Evolutionary conservation across 2,329 filamentous ascomycete genomes (phyloP), one percentile per base, ranked within the genome.

Genomic region (Pseudogymnoascus verrucosus): DNA sequence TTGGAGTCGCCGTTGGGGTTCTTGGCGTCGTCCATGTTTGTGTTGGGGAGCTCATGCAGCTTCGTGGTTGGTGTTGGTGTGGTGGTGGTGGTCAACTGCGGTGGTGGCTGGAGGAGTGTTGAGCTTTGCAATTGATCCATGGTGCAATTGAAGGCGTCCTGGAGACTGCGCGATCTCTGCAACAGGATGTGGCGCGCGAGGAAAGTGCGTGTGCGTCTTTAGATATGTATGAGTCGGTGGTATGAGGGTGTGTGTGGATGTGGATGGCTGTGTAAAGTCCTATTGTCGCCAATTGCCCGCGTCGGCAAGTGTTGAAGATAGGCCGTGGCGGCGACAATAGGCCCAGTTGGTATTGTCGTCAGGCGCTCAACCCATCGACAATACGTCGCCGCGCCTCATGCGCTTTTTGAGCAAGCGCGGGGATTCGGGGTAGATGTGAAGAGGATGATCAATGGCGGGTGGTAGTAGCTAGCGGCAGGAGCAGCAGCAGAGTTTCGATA

Each of bases 341-440:
- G 47, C 47, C 23, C n/a, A 57, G 26, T 57, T 54, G 26, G 47
- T 57, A 57, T 57, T 57, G 47, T 57, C 47, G 47, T 57, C 47
- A 57, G 47, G 47, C 26, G 47, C 47, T 57, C 47, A 57, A 57
- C 47, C 47, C 47, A 57, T 57, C 47, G 47, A 57, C 47, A 57
- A 57, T 57, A 57, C 26, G 47, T 16, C 26, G 47, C 26, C 47
- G 47, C 47, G 47, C 47, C 47, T 57, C 47, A 57, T 57, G 47
- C 26, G 47, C 31, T n/a, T 54, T 26, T 54, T n/a, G 47, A 54
- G 4, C 47, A 57, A 34, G 47, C 47, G 47, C 47, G 47, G 47
- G 47, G 47, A 57, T 57, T 57, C 26, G 47, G 47, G 47, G n/a
- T n/a, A 28, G 47, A 57, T 28, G 8, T n/a, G 26, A 31, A 5